Percentiles rank a stretch among this genome's conserved stretches.
Evolutionary conservation across 2,329 filamentous ascomycete genomes (phyloP).

Genomic region (Aureobasidium pullulans): DNA sequence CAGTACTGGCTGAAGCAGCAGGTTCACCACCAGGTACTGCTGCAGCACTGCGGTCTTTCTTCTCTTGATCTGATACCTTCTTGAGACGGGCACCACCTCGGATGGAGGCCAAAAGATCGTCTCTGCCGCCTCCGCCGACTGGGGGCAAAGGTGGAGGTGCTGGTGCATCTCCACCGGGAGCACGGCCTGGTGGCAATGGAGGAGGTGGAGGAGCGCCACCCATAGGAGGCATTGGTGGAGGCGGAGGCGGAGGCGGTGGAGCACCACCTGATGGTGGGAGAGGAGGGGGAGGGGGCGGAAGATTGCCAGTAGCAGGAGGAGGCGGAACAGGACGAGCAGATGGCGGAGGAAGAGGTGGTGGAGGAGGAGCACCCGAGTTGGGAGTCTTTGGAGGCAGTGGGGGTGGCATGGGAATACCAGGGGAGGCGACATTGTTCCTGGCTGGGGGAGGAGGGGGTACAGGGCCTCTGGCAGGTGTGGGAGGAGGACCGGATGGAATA

Average conservation of each 20-base stretch:
- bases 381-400: constrained; percentile 34
- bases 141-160: constrained; percentile 42
- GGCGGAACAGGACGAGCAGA: constrained; percentile 24
- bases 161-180: constrained; percentile 44
- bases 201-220: constrained; percentile 34
- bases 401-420: constrained; percentile 32
- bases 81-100: constrained; percentile 59
- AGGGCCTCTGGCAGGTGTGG: constrained; percentile 34
- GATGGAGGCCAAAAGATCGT: constrained; percentile 63
- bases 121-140: constrained; percentile 42
- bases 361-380: constrained; percentile 27
- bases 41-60: constrained; percentile 64
- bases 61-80: constrained; percentile 65
- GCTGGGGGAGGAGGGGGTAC: constrained; percentile 16
- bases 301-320: constrained; percentile 29
- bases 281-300: constrained; percentile 36
- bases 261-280: constrained; percentile 27
- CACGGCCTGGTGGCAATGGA: constrained; percentile 41
- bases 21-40: constrained; percentile 49
- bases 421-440: constrained; percentile 26
- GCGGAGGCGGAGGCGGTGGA: constrained; percentile 38
- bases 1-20: constrained; percentile 46
- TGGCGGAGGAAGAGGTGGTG: constrained; percentile 34
- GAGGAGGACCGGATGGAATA: constrained; percentile 50
- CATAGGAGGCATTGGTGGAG: constrained; percentile 18